phyloP scores from a whole-genome alignment of 2,329 filamentous ascomycete genomes.

The Xylariaceae sp. region DNA sequence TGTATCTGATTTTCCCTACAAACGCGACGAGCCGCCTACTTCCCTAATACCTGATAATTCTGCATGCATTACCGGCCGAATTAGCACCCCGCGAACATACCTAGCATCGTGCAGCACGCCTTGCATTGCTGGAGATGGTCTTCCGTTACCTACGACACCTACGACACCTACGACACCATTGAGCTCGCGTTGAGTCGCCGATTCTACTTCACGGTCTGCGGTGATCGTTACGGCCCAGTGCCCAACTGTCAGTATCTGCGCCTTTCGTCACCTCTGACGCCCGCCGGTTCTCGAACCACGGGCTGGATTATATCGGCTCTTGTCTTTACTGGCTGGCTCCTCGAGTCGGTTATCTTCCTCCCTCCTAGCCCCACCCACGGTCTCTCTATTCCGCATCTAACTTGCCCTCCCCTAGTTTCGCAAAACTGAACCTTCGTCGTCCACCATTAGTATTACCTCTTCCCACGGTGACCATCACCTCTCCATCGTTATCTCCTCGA shows the following conservation, averaged over 20 bases:
- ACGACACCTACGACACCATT: slow-evolving; percentile 22
- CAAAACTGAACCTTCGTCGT: not conserved
- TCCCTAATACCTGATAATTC: not conserved
- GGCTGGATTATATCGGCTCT: slow-evolving; percentile 5
- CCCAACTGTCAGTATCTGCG: slow-evolving; percentile 13
- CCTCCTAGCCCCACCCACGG: not conserved
- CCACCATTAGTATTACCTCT: slow-evolving; percentile 1
- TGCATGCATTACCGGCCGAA: slow-evolving; percentile 4
- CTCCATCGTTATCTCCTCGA: not conserved
- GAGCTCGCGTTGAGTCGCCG: slow-evolving; percentile 28
- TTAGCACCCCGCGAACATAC: not conserved
- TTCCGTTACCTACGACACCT: not conserved
- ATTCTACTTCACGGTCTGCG: slow-evolving; percentile 19
- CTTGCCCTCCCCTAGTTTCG: slow-evolving; percentile 5
- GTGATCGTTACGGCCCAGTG: slow-evolving; percentile 14
- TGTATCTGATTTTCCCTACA: not conserved
- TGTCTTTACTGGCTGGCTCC: not conserved
- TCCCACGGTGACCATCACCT: not conserved
- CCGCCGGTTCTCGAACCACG: slow-evolving; percentile 23
- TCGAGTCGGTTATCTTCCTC: not conserved
- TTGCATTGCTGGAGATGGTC: slow-evolving; percentile 22
- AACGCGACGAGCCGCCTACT: slow-evolving; percentile 8
- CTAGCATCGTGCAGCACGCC: slow-evolving; percentile 1
- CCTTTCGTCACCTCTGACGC: slow-evolving; percentile 12
- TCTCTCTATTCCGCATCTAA: not conserved